phyloP scores from a whole-genome alignment of 2,329 filamentous ascomycete species.

The Botrytis tulipae region DNA sequence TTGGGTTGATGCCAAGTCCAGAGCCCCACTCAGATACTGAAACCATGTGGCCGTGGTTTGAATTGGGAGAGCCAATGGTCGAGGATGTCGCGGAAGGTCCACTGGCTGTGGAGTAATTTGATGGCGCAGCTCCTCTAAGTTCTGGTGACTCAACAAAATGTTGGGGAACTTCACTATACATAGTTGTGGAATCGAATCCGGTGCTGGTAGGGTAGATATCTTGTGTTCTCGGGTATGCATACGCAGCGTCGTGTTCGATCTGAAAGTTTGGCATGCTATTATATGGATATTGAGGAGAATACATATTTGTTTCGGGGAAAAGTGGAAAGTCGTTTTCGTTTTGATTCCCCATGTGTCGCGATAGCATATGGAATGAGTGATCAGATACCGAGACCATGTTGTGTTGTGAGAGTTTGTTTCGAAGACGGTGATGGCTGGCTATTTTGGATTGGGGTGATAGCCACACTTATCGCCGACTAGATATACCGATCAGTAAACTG shows the following conservation, averaged over 20 bases:
- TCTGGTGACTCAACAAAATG: constrained; percentile 36
- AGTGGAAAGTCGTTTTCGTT: constrained; percentile 43
- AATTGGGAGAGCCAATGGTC: constrained; percentile 38
- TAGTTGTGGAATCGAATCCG: constrained; percentile 46
- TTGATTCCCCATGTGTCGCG: constrained; percentile 52
- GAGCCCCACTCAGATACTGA: constrained; percentile 36
- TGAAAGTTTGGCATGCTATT: constrained; percentile 46
- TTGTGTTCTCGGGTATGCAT: constrained; percentile 33
- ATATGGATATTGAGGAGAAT: constrained; percentile 48
- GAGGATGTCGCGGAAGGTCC: constrained; percentile 38
- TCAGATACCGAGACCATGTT: constrained; percentile 69
- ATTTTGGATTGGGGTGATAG: constrained; percentile 27
- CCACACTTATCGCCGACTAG: constrained; percentile 32
- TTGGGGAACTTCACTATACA: constrained; percentile 46
- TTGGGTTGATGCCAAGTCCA: constrained; percentile 36
- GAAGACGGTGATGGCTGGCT: constrained; percentile 41
- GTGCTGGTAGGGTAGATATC: constrained; percentile 43
- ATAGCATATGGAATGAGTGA: constrained; percentile 87
- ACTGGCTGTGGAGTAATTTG: constrained; percentile 39
- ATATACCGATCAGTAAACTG: constrained; percentile 24
- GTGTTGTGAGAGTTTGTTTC: constrained; percentile 60
- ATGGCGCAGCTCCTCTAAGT: constrained; percentile 32
- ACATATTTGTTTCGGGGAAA: constrained; percentile 49
- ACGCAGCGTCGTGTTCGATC: constrained; percentile 43
- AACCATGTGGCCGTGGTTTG: constrained; percentile 34